These are phyloP conservation scores for Immersiporthe knoxdaviesiana DNA, from an alignment of 2,329 filamentous ascomycete genomes.

Conservation along the genomic window DNA sequence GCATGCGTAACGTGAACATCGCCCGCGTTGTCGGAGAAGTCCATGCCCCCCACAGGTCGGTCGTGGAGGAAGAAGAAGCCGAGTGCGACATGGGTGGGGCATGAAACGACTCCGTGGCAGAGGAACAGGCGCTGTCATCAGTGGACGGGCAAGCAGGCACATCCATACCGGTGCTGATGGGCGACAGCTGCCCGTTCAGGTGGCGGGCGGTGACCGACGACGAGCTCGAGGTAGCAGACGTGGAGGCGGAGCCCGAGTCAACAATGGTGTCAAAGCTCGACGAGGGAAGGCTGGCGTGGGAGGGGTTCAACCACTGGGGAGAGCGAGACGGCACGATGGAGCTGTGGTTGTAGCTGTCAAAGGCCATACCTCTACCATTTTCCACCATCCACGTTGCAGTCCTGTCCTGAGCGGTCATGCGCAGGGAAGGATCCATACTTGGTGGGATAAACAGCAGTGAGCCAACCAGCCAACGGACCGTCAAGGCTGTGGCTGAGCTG, in stretches of 20 bases:
- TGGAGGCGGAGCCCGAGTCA: constrained; percentile 32
- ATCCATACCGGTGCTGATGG: constrained; percentile 56
- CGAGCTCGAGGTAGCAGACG: constrained; percentile 35
- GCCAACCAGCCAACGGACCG: constrained; percentile 21
- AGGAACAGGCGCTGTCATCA: constrained; percentile 34
- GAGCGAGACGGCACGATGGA: constrained; percentile 41
- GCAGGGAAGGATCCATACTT: constrained; percentile 52
- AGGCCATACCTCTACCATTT: constrained; percentile 45
- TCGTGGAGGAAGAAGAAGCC: constrained; percentile 50
- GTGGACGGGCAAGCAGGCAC: constrained; percentile 34
- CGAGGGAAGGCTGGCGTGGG: constrained; percentile 33
- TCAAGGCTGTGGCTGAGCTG: constrained; percentile 8
- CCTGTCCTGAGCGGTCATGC: constrained; percentile 46
- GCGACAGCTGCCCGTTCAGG: constrained; percentile 55
- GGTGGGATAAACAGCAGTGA: constrained; percentile 34
- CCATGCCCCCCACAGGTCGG: constrained; percentile 50
- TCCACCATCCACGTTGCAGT: constrained; percentile 51
- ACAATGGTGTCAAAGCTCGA: constrained; percentile 15
- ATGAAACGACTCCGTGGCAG: constrained; percentile 43
- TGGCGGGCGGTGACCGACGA: constrained; percentile 35
- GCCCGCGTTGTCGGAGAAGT: constrained; percentile 39
- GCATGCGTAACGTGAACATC: constrained; percentile 23
- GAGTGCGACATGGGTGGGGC: constrained; percentile 50
- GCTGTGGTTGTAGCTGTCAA: constrained; percentile 45
- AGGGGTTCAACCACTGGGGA: constrained; percentile 41